A percentile compares a stretch with the other conserved stretches of the same genome.
These are phyloP conservation scores for Mallotus nudiflorus DNA, from an alignment of 345 rosid genomes.

Conservation along the genomic window DNA sequence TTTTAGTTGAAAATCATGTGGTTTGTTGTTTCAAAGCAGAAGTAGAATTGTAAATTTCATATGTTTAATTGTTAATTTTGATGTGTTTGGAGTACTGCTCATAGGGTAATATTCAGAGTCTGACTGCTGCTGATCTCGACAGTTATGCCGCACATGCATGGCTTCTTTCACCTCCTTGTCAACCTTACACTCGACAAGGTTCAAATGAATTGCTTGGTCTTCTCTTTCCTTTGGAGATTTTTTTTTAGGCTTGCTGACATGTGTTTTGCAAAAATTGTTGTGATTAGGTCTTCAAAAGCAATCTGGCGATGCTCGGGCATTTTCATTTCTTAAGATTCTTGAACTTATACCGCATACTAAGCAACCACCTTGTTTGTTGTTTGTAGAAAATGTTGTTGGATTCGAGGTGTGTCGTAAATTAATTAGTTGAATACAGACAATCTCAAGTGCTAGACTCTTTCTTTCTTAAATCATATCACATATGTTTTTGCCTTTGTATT, in stretches of 20 bases:
- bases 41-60: not conserved
- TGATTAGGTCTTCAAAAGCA: conserved; percentile 85
- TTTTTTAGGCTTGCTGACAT: conserved; percentile 11
- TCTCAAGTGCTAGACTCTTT: not conserved
- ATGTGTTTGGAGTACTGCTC: conserved; percentile 12
- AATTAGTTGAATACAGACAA: conserved; percentile 1
- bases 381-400: conserved; percentile 88
- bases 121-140: conserved; percentile 72
- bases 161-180: conserved; percentile 99
- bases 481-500: conserved; percentile 20
- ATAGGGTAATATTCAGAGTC: conserved; percentile 89
- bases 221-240: not conserved
- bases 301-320: conserved; percentile 89
- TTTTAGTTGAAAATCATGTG: too few relatives aligned
- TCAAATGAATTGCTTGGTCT: not conserved
- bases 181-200: conserved; percentile 99
- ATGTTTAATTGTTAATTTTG: not conserved
- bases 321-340: conserved; percentile 83
- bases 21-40: not conserved
- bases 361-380: conserved; percentile 63
- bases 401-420: conserved; percentile 62
- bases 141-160: conserved; percentile 70
- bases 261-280: conserved; percentile 17
- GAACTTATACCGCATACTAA: conserved; percentile 69
- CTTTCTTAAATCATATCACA: not conserved